Evolutionary conservation across 2,329 filamentous ascomycete genomes (phyloP).

Genomic region (Neonectria punicea): DNA sequence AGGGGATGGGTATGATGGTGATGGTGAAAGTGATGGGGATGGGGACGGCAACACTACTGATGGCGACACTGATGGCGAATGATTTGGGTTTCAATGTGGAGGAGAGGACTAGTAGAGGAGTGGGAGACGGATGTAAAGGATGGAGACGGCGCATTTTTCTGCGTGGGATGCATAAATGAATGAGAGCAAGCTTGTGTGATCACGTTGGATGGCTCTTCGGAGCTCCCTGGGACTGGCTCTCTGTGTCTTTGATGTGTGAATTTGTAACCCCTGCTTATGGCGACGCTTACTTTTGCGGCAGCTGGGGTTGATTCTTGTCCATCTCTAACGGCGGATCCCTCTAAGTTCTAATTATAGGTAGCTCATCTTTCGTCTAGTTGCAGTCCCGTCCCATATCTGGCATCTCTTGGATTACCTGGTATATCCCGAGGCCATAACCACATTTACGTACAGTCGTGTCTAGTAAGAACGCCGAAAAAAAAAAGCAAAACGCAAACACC

Average conservation of each 20-base stretch:
- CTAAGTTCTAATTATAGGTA: constrained; percentile 1
- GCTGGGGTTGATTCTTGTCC: not conserved
- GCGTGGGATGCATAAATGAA: constrained; percentile 38
- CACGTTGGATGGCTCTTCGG: not conserved
- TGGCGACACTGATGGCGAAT: constrained; percentile 7
- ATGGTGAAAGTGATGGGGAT: not conserved
- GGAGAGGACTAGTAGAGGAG: constrained; percentile 1
- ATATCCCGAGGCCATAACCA: not conserved
- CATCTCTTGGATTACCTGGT: constrained; percentile 1
- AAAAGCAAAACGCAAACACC: not conserved
- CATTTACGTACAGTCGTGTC: constrained; percentile 10
- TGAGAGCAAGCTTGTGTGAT: constrained; percentile 37
- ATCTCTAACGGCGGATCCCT: not conserved
- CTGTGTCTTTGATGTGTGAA: not conserved
- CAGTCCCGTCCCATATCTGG: not conserved
- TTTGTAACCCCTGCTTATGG: not conserved
- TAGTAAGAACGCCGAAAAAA: not conserved
- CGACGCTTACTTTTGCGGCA: not conserved
- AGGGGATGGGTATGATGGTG: constrained; percentile 7
- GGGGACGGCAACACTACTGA: not conserved
- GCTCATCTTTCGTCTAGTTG: not conserved
- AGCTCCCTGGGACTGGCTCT: not conserved
- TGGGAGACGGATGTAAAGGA: constrained; percentile 4
- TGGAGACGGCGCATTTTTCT: constrained; percentile 25
- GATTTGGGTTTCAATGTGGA: constrained; percentile 21